A percentile compares a stretch with the other conserved stretches of the same genome.
Conservation (phyloP, 768 basidiomycete genomes). For the Lactarius tabidus region DNA sequence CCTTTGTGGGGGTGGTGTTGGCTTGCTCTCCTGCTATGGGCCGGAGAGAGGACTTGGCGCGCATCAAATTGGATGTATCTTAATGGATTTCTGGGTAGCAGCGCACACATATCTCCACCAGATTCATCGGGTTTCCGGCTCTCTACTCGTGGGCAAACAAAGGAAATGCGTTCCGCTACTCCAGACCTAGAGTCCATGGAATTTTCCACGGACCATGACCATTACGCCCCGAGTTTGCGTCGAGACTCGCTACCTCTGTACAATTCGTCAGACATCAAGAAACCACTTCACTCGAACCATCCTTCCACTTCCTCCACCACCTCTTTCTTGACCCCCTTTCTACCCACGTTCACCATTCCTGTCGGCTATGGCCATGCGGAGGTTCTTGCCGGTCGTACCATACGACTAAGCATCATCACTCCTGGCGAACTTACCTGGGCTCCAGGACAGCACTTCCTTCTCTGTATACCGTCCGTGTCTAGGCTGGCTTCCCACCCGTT, state of each 20-base stretch:
- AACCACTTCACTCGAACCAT: conserved; percentile 1
- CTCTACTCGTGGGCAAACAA: background rate
- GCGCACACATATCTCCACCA: conserved; percentile 3
- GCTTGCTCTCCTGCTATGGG: conserved; percentile 58
- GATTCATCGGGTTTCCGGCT: background rate
- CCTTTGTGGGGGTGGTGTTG: conserved; percentile 66
- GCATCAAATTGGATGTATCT: conserved; percentile 51
- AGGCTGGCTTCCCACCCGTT: conserved; percentile 66
- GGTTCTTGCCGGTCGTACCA: conserved; percentile 62
- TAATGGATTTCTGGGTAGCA: conserved; percentile 49
- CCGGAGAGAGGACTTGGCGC: conserved; percentile 56
- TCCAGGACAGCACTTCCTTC: conserved; percentile 74
- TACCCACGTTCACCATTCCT: conserved; percentile 45
- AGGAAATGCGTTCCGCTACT: conserved; percentile 17
- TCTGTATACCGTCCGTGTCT: conserved; percentile 63
- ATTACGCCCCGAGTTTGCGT: background rate
- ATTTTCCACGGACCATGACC: background rate
- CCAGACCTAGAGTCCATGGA: conserved; percentile 10
- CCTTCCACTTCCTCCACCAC: conserved; percentile 7
- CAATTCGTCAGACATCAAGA: conserved; percentile 3
- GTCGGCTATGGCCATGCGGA: conserved; percentile 66
- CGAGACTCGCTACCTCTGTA: conserved; percentile 3
- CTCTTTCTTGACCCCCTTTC: conserved; percentile 17
- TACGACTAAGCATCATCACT: conserved; percentile 62
- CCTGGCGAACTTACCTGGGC: conserved; percentile 59